These are phyloP conservation scores for Carex kokanica DNA, from an alignment of 176 grass and related monocot species.

Conservation along the genomic window DNA sequence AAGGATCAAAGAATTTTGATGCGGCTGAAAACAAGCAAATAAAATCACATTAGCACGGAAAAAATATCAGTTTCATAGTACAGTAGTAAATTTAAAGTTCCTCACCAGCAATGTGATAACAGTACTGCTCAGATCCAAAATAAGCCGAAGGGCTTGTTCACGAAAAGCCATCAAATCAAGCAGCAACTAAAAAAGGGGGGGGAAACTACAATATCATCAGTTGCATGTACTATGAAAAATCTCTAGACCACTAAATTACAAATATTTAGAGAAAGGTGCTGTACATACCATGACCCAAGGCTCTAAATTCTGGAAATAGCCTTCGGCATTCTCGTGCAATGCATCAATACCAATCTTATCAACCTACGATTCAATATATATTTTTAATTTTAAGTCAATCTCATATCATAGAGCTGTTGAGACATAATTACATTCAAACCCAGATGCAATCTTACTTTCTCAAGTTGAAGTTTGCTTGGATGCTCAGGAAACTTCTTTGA, in stretches of 20 bases:
- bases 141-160: constrained; percentile 87
- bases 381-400: background rate
- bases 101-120: constrained; percentile 97
- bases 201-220: constrained; percentile 16
- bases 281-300: constrained; percentile 79
- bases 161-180: constrained; percentile 97
- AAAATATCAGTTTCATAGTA: constrained; percentile 4
- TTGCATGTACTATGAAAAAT: background rate
- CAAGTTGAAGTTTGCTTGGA: constrained; percentile 90
- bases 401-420: constrained; percentile 14
- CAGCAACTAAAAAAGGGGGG: constrained; percentile 51
- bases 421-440: background rate
- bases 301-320: constrained; percentile 89
- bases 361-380: constrained; percentile 44
- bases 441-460: constrained; percentile 42
- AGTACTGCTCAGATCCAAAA: constrained; percentile 97
- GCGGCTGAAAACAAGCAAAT: constrained; percentile 55
- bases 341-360: constrained; percentile 93
- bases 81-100: constrained; percentile 7
- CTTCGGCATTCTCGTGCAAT: constrained; percentile 91
- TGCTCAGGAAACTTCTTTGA: constrained; percentile 98
- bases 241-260: background rate
- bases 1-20: constrained; percentile 97
- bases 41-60: background rate
- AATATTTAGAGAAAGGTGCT: background rate